These are phyloP conservation scores for Vigna unguiculata DNA, from an alignment of 306 rosid species.

Conservation along the genomic window DNA sequence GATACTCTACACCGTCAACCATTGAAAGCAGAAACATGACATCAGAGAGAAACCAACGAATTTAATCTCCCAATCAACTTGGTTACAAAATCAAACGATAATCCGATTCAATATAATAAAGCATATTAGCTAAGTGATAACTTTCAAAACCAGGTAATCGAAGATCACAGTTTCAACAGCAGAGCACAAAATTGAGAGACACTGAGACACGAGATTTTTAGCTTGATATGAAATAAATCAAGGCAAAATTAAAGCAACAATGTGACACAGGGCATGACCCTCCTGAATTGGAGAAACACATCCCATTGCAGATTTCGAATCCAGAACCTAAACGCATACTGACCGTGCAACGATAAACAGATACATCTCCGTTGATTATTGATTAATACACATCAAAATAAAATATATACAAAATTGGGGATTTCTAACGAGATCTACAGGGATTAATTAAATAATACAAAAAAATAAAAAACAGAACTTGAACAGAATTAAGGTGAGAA, in stretches of 20 bases:
- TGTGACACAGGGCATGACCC: conserved; percentile 22
- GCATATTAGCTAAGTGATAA: background rate
- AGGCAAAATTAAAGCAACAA: conserved; percentile 32
- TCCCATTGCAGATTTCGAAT: conserved; percentile 36
- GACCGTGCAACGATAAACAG: conserved; percentile 33
- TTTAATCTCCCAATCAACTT: conserved; percentile 32
- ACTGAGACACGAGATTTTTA: conserved; percentile 7
- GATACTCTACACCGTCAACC: conserved; percentile 11
- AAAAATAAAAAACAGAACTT: background rate
- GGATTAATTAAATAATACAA: conserved; percentile 17
- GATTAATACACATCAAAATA: conserved; percentile 34
- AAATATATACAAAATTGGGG: conserved; percentile 1
- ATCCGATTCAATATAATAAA: conserved; percentile 20
- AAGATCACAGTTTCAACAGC: conserved; percentile 20
- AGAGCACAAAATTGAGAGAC: conserved; percentile 23
- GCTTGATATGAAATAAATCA: conserved; percentile 29
- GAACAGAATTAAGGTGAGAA: conserved; percentile 2
- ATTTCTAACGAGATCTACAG: conserved; percentile 39
- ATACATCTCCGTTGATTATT: conserved; percentile 21
- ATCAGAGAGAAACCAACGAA: background rate
- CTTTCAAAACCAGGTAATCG: conserved; percentile 3
- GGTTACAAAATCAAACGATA: conserved; percentile 21
- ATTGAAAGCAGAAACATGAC: conserved; percentile 13
- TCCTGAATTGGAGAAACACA: conserved; percentile 34
- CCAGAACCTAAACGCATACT: conserved; percentile 21